Conservation (phyloP, 345 rosid genomes). For the Hibiscus mutabilis region DNA sequence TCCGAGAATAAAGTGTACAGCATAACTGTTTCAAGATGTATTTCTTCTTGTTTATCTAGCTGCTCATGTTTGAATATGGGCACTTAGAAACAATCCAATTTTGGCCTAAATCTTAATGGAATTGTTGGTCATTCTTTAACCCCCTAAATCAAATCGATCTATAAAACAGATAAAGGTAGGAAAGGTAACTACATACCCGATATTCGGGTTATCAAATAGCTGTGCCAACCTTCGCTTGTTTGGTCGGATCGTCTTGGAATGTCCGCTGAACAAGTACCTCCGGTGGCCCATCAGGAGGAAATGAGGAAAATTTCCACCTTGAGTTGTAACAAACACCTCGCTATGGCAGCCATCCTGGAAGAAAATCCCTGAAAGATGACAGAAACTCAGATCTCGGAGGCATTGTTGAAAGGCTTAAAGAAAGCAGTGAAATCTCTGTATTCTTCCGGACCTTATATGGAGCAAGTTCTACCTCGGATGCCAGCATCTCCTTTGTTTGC, state of each 20-base stretch:
- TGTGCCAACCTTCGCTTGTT: conserved; percentile 94
- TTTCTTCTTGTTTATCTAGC: neutral
- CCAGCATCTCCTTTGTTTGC: conserved; percentile 83
- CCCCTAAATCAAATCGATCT: too few relatives aligned
- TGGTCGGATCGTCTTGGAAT: conserved; percentile 88
- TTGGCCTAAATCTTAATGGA: too few relatives aligned
- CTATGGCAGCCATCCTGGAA: conserved; percentile 99
- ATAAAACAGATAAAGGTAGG: neutral
- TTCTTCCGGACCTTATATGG: conserved; percentile 59
- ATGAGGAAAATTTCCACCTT: conserved; percentile 99
- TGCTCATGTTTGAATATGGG: neutral
- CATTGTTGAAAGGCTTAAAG: neutral
- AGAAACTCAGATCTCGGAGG: conserved; percentile 1
- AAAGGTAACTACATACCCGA: conserved; percentile 49
- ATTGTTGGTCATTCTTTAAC: too few relatives aligned
- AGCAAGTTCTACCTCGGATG: conserved; percentile 81
- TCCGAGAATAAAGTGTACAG: neutral
- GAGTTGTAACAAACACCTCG: conserved; percentile 97
- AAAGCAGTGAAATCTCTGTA: conserved; percentile 1
- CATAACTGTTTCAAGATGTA: neutral
- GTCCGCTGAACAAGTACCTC: conserved; percentile 86
- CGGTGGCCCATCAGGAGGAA: conserved; percentile 95
- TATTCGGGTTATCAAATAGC: conserved; percentile 83
- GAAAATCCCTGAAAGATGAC: conserved; percentile 67
- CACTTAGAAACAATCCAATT: neutral